These are phyloP conservation scores for Parietichytrium sp. DNA, from an alignment of 108 stramenopile genomes.

Conservation along the genomic window DNA sequence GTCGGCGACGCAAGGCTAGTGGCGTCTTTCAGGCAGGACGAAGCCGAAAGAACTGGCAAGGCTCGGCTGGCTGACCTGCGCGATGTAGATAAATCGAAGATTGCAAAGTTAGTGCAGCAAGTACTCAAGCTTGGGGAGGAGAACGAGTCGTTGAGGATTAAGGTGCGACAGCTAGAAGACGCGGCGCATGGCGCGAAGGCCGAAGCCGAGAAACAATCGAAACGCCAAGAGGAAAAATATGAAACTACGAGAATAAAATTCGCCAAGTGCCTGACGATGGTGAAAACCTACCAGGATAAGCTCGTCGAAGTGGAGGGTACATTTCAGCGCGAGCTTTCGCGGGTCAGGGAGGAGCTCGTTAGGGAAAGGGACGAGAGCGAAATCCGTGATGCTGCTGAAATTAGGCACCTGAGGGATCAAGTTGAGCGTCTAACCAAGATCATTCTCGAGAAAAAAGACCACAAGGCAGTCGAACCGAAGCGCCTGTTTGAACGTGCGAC, in stretches of 20 bases:
- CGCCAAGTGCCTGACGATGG: conserved; percentile 11
- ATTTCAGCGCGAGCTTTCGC: neutral
- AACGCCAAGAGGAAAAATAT: neutral
- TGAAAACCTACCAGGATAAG: conserved; percentile 28
- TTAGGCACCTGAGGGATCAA: conserved; percentile 17
- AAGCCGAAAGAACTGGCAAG: too few species aligned
- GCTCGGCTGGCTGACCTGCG: conserved; percentile 16
- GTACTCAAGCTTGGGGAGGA: neutral
- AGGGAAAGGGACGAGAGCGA: neutral
- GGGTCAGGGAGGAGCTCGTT: conserved; percentile 24
- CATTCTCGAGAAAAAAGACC: too few species aligned
- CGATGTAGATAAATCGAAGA: neutral
- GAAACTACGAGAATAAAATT: neutral
- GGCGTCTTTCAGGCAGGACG: too few species aligned
- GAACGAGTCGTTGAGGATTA: too few species aligned
- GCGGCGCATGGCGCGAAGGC: neutral
- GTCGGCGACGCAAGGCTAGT: too few species aligned
- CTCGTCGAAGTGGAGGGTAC: neutral
- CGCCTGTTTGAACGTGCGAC: too few species aligned
- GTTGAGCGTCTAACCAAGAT: neutral
- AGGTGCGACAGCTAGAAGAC: neutral
- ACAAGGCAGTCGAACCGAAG: too few species aligned
- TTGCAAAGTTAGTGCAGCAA: conserved; percentile 3
- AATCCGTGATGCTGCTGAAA: too few species aligned
- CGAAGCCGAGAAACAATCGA: neutral